Base-by-base conservation (phyloP, 106 monocot genomes). In the Acorus calamus region DNA sequence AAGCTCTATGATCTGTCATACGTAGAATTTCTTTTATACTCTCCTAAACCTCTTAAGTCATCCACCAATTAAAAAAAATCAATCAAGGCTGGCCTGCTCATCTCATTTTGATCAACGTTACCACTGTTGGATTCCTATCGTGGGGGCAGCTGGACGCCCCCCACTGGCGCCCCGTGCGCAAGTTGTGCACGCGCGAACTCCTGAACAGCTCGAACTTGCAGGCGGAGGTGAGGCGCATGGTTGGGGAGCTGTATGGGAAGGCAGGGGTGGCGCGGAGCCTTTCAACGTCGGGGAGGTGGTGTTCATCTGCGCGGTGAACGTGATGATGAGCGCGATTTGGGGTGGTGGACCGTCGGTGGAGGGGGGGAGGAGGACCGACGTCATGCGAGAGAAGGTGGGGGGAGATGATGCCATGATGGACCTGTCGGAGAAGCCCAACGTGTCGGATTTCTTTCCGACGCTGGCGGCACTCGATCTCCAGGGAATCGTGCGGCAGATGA, bases 101-200 rank as follows among this genome's bases (percentile, higher is more conserved):
- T n/a, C n/a, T n/a, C n/a, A n/a, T n/a, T n/a, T n/a, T n/a, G n/a
- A n/a, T n/a, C n/a, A n/a, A n/a, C n/a, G n/a, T n/a, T n/a, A n/a
- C n/a, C n/a, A n/a, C n/a, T n/a, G n/a, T n/a, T n/a, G n/a, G n/a
- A n/a, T n/a, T n/a, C n/a, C n/a, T n/a, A n/a, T n/a, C 28, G 28
- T 28, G 28, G 28, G 28, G 28, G 28, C 28, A 28, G 28, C 28
- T 28, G 28, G 28, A 28, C 28, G 28, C 28, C 28, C 28, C 28
- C 28, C 55, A 12, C 41, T 77, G 66, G 70, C 62, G 68, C 46
- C 45, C 57, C 44, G 28, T 76, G 44, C 8, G 51, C 5, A 55
- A 55, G 14, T 55, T 67, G 12, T 45, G 9, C 56, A 47, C 57
- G 8, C 44, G 9, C 1, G 67, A 67, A 49, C 11, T 67, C 13